Conservation (phyloP, 176 grass and related monocot species). For the Thinopyrum elongatum region DNA sequence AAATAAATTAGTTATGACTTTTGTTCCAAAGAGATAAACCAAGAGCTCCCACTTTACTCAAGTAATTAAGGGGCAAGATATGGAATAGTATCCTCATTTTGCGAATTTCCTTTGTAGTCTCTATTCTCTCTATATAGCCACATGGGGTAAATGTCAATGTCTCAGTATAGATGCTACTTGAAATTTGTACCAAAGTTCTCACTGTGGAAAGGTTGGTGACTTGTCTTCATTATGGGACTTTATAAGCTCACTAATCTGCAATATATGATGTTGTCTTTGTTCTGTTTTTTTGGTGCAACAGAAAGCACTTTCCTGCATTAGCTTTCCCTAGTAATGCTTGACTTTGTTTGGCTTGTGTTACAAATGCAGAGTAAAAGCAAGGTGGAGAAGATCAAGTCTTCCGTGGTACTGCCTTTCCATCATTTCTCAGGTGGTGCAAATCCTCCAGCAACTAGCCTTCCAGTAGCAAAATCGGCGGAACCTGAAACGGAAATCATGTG, state of each 20-base stretch:
- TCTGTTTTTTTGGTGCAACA: neutral
- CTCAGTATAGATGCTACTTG: neutral
- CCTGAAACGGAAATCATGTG: conserved; percentile 37
- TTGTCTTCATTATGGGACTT: neutral
- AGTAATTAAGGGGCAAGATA: neutral
- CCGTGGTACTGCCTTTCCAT: conserved; percentile 68
- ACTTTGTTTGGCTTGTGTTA: conserved; percentile 14
- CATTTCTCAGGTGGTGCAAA: conserved; percentile 55
- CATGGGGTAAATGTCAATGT: conserved; percentile 10
- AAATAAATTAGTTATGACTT: neutral
- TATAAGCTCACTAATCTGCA: neutral
- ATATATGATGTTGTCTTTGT: neutral
- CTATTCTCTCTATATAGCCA: neutral
- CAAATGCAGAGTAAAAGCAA: conserved; percentile 62
- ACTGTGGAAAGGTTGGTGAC: neutral
- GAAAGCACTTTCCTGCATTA: neutral
- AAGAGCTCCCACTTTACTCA: neutral
- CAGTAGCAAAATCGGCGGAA: neutral
- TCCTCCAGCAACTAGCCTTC: neutral
- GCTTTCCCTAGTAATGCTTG: conserved; percentile 22
- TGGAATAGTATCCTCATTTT: neutral
- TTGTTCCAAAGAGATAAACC: neutral
- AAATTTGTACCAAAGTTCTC: too few species aligned
- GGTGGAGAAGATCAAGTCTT: conserved; percentile 72
- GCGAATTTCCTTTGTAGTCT: neutral